A percentile compares a stretch with the other conserved stretches of the same genome.
Evolutionary conservation across 108 stramenopile genomes (phyloP).

Genomic region (Bacterosira constricta): DNA sequence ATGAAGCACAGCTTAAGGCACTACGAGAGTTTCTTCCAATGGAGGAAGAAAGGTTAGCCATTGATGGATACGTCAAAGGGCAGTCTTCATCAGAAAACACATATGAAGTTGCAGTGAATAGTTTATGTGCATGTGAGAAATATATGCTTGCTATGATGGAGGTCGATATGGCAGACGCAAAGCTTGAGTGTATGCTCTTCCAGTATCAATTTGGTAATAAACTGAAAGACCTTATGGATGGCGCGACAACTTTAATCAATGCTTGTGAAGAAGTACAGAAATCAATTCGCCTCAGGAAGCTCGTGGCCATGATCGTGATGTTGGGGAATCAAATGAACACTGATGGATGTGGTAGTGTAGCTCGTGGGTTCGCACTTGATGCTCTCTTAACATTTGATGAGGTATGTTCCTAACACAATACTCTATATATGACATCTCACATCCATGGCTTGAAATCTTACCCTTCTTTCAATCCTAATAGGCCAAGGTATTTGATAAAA

Average conservation of each 20-base stretch:
- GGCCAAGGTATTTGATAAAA: slow-evolving; percentile 95
- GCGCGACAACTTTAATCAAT: slow-evolving; percentile 53
- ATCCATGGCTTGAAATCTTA: too few relatives aligned
- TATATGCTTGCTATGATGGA: too few relatives aligned
- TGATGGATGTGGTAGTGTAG: too few relatives aligned
- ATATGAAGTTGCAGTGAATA: slow-evolving; percentile 42
- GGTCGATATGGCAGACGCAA: too few relatives aligned
- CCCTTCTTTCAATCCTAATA: slow-evolving; percentile 21
- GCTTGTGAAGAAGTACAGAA: slow-evolving; percentile 83
- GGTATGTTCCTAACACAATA: too few relatives aligned
- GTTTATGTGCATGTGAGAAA: too few relatives aligned
- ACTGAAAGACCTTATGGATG: slow-evolving; percentile 62
- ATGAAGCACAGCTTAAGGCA: slow-evolving; percentile 71
- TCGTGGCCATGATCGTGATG: too few relatives aligned
- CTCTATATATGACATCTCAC: slow-evolving; percentile 56
- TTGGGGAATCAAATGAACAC: slow-evolving; percentile 92
- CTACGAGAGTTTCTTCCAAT: too few relatives aligned
- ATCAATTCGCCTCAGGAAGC: too few relatives aligned
- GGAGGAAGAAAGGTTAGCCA: slow-evolving; percentile 68
- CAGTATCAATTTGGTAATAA: slow-evolving; percentile 66
- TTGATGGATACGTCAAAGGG: too few relatives aligned
- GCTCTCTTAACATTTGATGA: slow-evolving; percentile 92
- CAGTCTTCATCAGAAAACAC: too few relatives aligned
- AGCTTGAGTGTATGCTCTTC: too few relatives aligned
- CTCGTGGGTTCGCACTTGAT: slow-evolving; percentile 93